Evolutionary conservation across 140 eudicot species (phyloP).

Genomic region (Cichorium intybus): DNA sequence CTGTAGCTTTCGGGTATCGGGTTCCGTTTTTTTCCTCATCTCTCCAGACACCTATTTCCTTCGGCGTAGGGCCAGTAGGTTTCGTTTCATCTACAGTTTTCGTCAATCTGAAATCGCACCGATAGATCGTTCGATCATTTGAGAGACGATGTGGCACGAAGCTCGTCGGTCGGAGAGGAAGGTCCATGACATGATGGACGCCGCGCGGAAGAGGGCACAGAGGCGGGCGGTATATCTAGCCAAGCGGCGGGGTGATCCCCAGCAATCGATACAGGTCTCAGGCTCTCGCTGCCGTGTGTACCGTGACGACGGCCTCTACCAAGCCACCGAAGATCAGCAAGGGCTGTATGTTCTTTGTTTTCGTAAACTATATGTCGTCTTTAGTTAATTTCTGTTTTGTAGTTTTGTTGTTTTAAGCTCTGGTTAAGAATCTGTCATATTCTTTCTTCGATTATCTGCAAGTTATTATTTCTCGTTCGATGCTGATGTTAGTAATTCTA

Average conservation of each 20-base stretch:
- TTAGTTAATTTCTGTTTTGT: background rate
- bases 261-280: constrained; percentile 80
- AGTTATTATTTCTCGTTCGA: background rate
- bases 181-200: constrained; percentile 99
- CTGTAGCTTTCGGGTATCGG: no score
- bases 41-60: constrained; percentile 14
- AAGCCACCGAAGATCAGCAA: constrained; percentile 90
- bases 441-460: background rate
- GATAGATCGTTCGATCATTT: background rate
- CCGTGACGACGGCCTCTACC: constrained; percentile 90
- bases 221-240: constrained; percentile 91
- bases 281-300: constrained; percentile 84
- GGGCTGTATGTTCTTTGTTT: constrained; percentile 64
- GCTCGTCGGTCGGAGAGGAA: constrained; percentile 98
- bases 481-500: background rate
- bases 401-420: background rate
- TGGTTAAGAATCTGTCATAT: background rate
- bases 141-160: constrained; percentile 92
- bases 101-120: constrained; percentile 18
- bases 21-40: no score
- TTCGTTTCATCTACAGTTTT: constrained; percentile 14
- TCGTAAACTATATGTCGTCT: background rate
- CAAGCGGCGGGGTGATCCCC: constrained; percentile 98
- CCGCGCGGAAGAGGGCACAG: constrained; percentile 97
- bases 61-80: constrained; percentile 32